Conservation (phyloP, 805 yeast species). For the Cyberlindnera maritima region DNA sequence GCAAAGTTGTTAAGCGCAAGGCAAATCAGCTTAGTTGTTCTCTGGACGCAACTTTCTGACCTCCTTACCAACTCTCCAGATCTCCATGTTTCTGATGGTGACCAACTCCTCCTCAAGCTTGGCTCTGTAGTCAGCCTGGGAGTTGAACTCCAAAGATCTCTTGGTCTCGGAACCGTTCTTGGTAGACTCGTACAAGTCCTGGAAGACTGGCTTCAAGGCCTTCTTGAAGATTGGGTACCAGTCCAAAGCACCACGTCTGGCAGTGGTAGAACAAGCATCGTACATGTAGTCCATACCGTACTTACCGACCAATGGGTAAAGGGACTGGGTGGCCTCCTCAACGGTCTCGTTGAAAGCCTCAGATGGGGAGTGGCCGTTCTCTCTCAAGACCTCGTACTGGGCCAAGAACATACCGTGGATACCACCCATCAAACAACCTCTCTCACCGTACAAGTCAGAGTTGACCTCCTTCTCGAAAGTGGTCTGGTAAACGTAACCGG, state of each 20-base stretch:
- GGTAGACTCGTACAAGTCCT: constrained; percentile 92
- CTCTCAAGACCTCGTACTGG: constrained; percentile 99
- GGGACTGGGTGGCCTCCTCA: constrained; percentile 99
- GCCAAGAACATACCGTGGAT: constrained; percentile 99
- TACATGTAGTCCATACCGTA: constrained; percentile 99
- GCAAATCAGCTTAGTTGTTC: constrained; percentile 64
- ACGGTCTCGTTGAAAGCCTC: constrained; percentile 99
- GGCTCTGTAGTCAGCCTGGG: constrained; percentile 96
- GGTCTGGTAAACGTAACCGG: constrained; percentile 99
- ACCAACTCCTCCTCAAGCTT: constrained; percentile 91
- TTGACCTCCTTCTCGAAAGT: constrained; percentile 98
- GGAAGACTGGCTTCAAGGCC: constrained; percentile 97
- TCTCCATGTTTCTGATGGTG: constrained; percentile 94
- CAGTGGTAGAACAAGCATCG: constrained; percentile 99
- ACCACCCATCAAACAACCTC: constrained; percentile 99
- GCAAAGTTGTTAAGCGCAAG: background rate
- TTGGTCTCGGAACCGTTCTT: constrained; percentile 96
- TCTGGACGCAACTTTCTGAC: constrained; percentile 99
- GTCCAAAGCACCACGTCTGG: constrained; percentile 99
- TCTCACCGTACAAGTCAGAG: constrained; percentile 99
- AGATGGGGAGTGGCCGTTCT: constrained; percentile 99
- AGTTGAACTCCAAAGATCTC: constrained; percentile 98
- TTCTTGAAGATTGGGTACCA: constrained; percentile 99
- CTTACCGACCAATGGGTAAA: constrained; percentile 98
- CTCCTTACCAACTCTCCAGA: constrained; percentile 99